Evolutionary conservation across 352 stramenopile genomes (phyloP), one percentile per base, ranked within the genome.

Genomic region (Phytophthora chlamydospora): DNA sequence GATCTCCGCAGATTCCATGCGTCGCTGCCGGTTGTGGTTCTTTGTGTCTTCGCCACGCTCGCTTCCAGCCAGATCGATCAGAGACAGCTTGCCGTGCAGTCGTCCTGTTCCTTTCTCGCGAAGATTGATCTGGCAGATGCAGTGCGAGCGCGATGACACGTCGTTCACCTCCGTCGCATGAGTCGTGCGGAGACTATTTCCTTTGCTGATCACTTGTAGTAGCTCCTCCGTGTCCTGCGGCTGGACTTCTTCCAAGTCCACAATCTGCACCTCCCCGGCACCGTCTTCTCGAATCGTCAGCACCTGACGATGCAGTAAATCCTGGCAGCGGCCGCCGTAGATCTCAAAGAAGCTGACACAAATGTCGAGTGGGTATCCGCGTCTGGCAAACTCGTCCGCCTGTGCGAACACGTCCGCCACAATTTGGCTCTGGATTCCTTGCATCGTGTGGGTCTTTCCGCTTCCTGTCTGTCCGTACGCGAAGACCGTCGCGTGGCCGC

Each of bases 331-430:
- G 40, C 95, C 95, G 0, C 96, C 95, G 55, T 99, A 99, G 41
- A 99, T 98, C 78, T 99, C 97, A 62, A 98, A 99, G 34, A 98
- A 97, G 32, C 90, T 98, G 46, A 98, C 85, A 42, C 85, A 93
- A 8, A 98, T 86, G 33, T 89, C 83, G 32, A 98, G 57, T 10
- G 85, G 65, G 34, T 85, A 73, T 24, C 72, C 80, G 3, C 67
- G 63, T 24, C 46, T 54, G 4, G 78, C 69, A 47, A 88, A 85
- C 19, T 80, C 80, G n/a, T 91, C 60, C 5, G 88, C 66, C 43
- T 92, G 79, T 1, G 68, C 84, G 59, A 93, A 95, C 9, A 93
- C 71, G 49, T 93, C 84, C 3, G 73, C 76, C 1, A 83, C 83
- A 48, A 91, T 90, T 17, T 91, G 76, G 27, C 78, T 83, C 55